Conservation (phyloP, 2,329 filamentous ascomycete species). For the Cryphonectria japonica region DNA sequence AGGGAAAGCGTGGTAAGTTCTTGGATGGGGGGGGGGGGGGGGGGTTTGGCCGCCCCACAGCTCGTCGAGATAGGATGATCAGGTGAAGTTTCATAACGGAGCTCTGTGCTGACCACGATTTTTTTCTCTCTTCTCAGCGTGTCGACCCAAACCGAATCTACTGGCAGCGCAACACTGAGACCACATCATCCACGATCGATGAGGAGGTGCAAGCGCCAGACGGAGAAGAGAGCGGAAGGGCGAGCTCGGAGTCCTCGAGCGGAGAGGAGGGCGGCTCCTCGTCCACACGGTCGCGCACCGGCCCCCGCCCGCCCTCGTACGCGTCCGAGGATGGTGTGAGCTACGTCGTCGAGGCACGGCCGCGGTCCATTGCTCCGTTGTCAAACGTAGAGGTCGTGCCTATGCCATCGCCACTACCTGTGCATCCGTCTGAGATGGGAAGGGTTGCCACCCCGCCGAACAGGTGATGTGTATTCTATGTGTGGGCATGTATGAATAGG, state of each 20-base stretch:
- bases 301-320: conserved; percentile 72
- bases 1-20: conserved; percentile 75
- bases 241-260: conserved; percentile 15
- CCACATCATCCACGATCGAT: conserved; percentile 15
- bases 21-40: neutral
- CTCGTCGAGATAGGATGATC: neutral
- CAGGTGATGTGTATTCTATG: conserved; percentile 32
- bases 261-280: conserved; percentile 25
- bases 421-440: conserved; percentile 54
- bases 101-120: neutral
- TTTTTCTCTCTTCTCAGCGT: conserved; percentile 48
- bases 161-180: conserved; percentile 69
- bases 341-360: conserved; percentile 71
- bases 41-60: neutral
- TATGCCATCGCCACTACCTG: conserved; percentile 44
- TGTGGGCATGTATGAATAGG: conserved; percentile 14
- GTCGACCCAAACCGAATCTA: conserved; percentile 81
- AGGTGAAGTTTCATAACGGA: neutral
- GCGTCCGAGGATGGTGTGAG: conserved; percentile 73
- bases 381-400: conserved; percentile 28
- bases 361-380: conserved; percentile 58
- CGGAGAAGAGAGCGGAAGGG: conserved; percentile 32
- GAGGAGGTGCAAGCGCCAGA: conserved; percentile 26
- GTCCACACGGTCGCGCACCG: conserved; percentile 32
- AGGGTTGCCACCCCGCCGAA: conserved; percentile 32